Conservation (phyloP, 2,329 filamentous ascomycete species). For the Endocalyx cinctus region DNA sequence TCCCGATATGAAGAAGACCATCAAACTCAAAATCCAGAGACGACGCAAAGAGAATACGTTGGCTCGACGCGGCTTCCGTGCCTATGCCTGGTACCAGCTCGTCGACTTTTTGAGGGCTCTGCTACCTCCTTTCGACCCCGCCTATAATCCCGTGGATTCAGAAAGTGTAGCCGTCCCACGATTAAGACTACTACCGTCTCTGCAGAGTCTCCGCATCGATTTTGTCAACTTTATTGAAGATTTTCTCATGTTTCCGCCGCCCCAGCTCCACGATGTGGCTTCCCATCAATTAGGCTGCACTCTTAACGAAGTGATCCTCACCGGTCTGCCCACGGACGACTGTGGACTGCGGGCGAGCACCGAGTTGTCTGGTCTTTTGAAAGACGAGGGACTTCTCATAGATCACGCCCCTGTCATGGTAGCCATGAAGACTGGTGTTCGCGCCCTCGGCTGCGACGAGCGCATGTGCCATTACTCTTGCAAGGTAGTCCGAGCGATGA, state of each 20-base stretch:
- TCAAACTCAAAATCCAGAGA: constrained; percentile 36
- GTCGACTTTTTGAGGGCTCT: constrained; percentile 48
- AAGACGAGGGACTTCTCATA: constrained; percentile 48
- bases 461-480: constrained; percentile 29
- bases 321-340: constrained; percentile 47
- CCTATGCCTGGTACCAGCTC: constrained; percentile 51
- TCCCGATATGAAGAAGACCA: constrained; percentile 35
- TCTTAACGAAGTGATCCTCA: constrained; percentile 48
- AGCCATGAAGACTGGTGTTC: constrained; percentile 34
- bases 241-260: constrained; percentile 39
- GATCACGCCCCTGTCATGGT: constrained; percentile 41
- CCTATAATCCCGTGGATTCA: constrained; percentile 19
- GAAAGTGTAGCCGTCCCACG: constrained; percentile 10
- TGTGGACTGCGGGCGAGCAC: constrained; percentile 41
- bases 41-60: constrained; percentile 42
- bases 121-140: constrained; percentile 45
- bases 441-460: constrained; percentile 32
- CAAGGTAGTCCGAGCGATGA: constrained; percentile 41
- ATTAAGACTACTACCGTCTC: constrained; percentile 42
- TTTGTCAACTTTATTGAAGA: constrained; percentile 50
- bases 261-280: constrained; percentile 47
- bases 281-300: constrained; percentile 50
- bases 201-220: constrained; percentile 46
- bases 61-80: constrained; percentile 47
- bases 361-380: constrained; percentile 48